Percentiles rank a stretch among this genome's conserved stretches.
phyloP scores from a whole-genome alignment of 176 grass and related monocot species.

The Zea luxurians region DNA sequence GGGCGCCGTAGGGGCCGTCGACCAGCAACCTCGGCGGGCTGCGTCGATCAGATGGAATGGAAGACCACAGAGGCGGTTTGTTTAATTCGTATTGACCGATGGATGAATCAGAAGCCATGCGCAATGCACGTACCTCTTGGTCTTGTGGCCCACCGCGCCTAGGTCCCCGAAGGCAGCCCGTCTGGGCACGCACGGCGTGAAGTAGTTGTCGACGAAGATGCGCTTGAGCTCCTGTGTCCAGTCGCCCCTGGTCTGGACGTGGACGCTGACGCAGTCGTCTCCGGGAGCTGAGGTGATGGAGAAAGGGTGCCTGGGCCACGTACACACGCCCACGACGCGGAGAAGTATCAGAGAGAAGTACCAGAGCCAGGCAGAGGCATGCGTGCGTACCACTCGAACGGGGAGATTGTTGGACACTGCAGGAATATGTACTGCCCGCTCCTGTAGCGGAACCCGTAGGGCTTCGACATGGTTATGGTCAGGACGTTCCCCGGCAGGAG shows the following conservation, averaged over 20 bases:
- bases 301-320: constrained; percentile 81
- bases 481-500: constrained; percentile 86
- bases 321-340: background rate
- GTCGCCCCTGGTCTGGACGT: constrained; percentile 79
- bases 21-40: constrained; percentile 73
- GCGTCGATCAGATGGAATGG: background rate
- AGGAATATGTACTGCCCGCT: constrained; percentile 95
- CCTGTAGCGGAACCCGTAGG: constrained; percentile 79
- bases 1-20: constrained; percentile 78
- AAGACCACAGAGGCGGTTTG: too few relatives aligned
- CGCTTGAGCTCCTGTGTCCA: constrained; percentile 84
- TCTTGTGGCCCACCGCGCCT: constrained; percentile 49
- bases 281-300: constrained; percentile 91
- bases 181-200: constrained; percentile 51
- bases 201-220: constrained; percentile 78
- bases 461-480: constrained; percentile 92
- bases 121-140: too few relatives aligned
- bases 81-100: too few relatives aligned
- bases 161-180: constrained; percentile 58
- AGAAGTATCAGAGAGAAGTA: background rate
- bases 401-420: constrained; percentile 83
- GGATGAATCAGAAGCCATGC: too few relatives aligned
- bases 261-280: constrained; percentile 83
- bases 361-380: too few relatives aligned
- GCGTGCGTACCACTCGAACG: constrained; percentile 73